phyloP scores from a whole-genome alignment of 352 stramenopile species.

The Globisporangium megalacanthum region DNA sequence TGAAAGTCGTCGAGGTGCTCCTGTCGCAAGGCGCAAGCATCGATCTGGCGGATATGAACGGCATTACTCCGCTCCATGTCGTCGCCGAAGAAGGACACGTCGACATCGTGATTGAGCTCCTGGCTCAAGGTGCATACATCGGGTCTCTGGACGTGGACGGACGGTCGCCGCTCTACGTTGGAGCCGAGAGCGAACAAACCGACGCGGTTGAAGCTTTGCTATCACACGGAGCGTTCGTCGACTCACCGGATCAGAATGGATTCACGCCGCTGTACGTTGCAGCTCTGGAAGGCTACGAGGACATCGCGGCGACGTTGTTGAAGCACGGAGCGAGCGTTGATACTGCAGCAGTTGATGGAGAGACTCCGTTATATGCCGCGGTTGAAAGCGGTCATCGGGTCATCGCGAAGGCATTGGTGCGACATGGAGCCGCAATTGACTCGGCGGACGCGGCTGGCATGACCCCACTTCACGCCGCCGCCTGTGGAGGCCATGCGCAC shows the following conservation, averaged over 20 bases:
- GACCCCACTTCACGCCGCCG: neutral
- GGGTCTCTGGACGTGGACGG: too few relatives aligned
- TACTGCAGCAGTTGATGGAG: neutral
- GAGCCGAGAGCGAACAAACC: too few relatives aligned
- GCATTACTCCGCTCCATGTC: constrained; percentile 15
- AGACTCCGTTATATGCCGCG: too few relatives aligned
- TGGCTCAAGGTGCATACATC: too few relatives aligned
- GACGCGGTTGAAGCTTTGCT: too few relatives aligned
- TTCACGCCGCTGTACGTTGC: neutral
- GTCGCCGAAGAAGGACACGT: too few relatives aligned
- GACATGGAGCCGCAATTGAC: too few relatives aligned
- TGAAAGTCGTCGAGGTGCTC: neutral
- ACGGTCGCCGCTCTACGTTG: constrained; percentile 12
- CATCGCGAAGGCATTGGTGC: too few relatives aligned
- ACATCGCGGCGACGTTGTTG: neutral
- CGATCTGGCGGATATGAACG: constrained; percentile 30
- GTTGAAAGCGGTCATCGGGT: neutral
- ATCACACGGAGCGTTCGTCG: too few relatives aligned
- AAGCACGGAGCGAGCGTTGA: constrained; percentile 1
- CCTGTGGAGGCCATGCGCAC: neutral
- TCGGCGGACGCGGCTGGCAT: neutral
- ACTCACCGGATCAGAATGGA: too few relatives aligned
- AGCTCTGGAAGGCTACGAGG: neutral
- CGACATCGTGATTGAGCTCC: too few relatives aligned
- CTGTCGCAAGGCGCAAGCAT: constrained; percentile 32